Conservation (phyloP, 139 green algal genomes). For the Chara braunii region DNA sequence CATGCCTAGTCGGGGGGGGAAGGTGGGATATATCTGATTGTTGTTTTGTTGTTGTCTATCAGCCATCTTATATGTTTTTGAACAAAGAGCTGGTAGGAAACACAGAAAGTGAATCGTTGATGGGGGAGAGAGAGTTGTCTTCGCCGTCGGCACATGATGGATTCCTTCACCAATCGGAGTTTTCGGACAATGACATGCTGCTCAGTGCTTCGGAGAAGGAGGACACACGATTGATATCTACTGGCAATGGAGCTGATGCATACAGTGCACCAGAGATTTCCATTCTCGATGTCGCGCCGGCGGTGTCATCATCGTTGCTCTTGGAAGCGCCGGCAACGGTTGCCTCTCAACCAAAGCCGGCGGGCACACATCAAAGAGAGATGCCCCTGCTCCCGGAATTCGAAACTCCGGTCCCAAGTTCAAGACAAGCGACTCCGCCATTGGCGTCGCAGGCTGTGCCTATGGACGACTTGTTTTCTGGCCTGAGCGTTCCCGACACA, state of each 20-base stretch:
- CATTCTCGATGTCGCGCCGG: neutral
- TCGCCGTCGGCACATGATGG: slow-evolving; percentile 7
- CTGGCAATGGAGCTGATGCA: neutral
- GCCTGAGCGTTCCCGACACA: neutral
- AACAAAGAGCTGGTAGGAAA: slow-evolving; percentile 26
- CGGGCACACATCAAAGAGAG: neutral
- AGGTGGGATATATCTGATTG: no score
- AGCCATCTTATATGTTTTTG: slow-evolving; percentile 39
- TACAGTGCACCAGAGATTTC: neutral
- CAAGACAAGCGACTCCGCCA: slow-evolving; percentile 4
- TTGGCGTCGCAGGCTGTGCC: slow-evolving; percentile 1
- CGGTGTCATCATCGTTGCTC: neutral
- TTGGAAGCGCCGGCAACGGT: neutral
- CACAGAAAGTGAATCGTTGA: slow-evolving; percentile 12
- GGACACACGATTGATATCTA: neutral
- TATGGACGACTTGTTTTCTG: slow-evolving; percentile 13
- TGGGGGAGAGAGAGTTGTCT: neutral
- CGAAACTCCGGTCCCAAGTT: neutral
- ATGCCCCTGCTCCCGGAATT: neutral
- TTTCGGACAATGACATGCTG: slow-evolving; percentile 23
- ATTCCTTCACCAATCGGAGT: neutral
- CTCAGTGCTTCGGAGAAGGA: slow-evolving; percentile 18
- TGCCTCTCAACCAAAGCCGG: neutral
- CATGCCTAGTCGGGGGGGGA: no score
- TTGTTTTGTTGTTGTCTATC: slow-evolving; percentile 1